These are phyloP conservation scores for Trichophyton verrucosum DNA, from an alignment of 2,329 filamentous ascomycete genomes.

Conservation along the genomic window DNA sequence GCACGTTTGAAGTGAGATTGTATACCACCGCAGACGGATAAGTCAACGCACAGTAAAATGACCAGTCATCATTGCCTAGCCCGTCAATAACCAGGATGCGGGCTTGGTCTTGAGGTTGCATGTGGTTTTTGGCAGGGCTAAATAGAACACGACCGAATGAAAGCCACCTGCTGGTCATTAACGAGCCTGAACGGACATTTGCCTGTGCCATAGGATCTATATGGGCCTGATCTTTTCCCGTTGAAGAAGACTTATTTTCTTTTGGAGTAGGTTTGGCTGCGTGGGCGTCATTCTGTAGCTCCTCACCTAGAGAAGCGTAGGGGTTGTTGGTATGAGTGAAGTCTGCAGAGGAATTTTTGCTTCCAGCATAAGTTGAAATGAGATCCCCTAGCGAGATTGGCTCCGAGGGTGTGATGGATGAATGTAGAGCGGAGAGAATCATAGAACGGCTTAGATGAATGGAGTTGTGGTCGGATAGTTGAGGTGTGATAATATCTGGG, in stretches of 20 bases:
- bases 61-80: conserved; percentile 41
- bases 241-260: background rate
- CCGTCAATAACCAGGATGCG: conserved; percentile 39
- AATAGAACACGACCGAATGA: conserved; percentile 41
- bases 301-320: background rate
- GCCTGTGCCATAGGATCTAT: conserved; percentile 31
- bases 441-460: conserved; percentile 38
- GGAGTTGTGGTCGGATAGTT: conserved; percentile 21
- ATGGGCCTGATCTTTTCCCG: conserved; percentile 30
- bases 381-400: conserved; percentile 44
- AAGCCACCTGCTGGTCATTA: conserved; percentile 41
- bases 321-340: background rate
- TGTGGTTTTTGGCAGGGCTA: conserved; percentile 37
- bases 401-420: conserved; percentile 38
- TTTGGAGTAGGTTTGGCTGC: background rate
- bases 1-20: conserved; percentile 27
- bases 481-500: conserved; percentile 11
- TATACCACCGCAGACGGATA: conserved; percentile 37
- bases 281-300: conserved; percentile 4
- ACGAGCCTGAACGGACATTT: conserved; percentile 38
- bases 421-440: conserved; percentile 40
- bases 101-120: conserved; percentile 29
- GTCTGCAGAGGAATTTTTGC: conserved; percentile 15
- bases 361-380: conserved; percentile 38
- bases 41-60: conserved; percentile 39